Base-by-base conservation (phyloP, 2,329 filamentous ascomycete genomes). In the Phaeosphaeria sp. region DNA sequence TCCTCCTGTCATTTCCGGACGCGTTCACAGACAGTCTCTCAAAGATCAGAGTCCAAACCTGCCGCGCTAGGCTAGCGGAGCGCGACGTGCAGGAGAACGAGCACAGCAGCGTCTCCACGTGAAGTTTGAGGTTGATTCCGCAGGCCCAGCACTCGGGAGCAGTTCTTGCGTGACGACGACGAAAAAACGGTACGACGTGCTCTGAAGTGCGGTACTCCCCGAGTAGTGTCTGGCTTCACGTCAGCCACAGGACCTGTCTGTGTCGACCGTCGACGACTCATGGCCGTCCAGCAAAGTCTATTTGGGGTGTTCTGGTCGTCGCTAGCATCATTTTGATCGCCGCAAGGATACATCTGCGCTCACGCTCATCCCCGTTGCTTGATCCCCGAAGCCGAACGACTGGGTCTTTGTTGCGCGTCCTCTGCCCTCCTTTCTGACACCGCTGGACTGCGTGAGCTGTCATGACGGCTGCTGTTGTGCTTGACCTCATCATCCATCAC, bases 121-220 rank as follows among this genome's bases (percentile, higher is more conserved):
- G 21, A 45, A 45, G 43, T 45, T 45, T 45, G 20, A 25, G 11
- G 43, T 22, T 24, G 43, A 45, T 13, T 25, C 6, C 21, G 8
- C 43, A 17, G 22, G 9, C 11, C 43, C 21, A 24, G 17, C 43
- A 45, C 22, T 24, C 20, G 2, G 43, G 17, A 22, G 20, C 20
- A 24, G 43, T 18, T 9, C 11, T 25, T 22, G 43, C 43, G 22
- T 11, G 24, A 17, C 18, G 6, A 45, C 20, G 43, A n/a, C 20
- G 43, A 18, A 47, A 48, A 39, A 15, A 3, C 36, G 21, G 61
- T 61, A 58, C 59, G 33, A 65, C 54, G 53, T 57, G 61, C 51
- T 27, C 11, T 39, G 36, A n/a, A n/a, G 15, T 54, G 52, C 42
- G 51, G 56, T 55, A 60, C 55, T 48, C 59, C 56, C 61, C 8